phyloP scores from a whole-genome alignment of 768 basidiomycete species.

The Dioszegia hungarica region DNA sequence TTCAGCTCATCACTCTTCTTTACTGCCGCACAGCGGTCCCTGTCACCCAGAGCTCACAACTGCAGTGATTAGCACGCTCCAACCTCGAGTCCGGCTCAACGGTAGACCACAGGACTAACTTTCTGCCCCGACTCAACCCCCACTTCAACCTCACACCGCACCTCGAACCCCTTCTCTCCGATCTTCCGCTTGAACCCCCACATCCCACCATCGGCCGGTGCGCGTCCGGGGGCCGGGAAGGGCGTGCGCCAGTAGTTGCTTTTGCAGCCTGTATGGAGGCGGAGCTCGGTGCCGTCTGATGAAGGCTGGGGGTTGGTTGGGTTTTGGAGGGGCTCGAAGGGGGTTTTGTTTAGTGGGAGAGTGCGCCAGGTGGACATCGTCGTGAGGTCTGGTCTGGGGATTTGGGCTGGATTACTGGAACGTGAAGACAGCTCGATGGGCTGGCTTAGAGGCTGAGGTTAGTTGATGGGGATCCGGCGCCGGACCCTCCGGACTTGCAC shows the following conservation, averaged over 20 bases:
- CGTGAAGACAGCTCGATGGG: too few relatives aligned
- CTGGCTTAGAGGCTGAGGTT: too few relatives aligned
- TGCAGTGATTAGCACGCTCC: too few relatives aligned
- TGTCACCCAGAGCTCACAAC: not conserved
- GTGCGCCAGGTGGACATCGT: not conserved
- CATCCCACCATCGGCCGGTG: not conserved
- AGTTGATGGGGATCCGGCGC: too few relatives aligned
- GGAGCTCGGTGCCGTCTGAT: slow-evolving; percentile 1
- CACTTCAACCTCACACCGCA: slow-evolving; percentile 7
- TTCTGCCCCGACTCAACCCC: slow-evolving; percentile 4
- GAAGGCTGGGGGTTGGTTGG: not conserved
- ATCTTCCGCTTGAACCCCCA: slow-evolving; percentile 1
- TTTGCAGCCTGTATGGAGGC: not conserved
- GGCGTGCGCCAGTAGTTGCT: slow-evolving; percentile 7
- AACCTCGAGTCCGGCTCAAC: not conserved
- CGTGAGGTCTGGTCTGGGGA: not conserved
- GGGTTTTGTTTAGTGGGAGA: not conserved
- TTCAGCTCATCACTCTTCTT: not conserved
- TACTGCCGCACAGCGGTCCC: not conserved
- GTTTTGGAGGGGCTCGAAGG: not conserved
- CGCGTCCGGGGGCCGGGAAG: not conserved
- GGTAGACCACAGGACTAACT: not conserved
- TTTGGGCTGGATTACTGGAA: too few relatives aligned
- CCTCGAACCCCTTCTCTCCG: slow-evolving; percentile 17
- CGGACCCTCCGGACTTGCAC: too few relatives aligned